Base-by-base conservation (phyloP, 1,284 basidiomycete species). In the Sparassis latifolia region DNA sequence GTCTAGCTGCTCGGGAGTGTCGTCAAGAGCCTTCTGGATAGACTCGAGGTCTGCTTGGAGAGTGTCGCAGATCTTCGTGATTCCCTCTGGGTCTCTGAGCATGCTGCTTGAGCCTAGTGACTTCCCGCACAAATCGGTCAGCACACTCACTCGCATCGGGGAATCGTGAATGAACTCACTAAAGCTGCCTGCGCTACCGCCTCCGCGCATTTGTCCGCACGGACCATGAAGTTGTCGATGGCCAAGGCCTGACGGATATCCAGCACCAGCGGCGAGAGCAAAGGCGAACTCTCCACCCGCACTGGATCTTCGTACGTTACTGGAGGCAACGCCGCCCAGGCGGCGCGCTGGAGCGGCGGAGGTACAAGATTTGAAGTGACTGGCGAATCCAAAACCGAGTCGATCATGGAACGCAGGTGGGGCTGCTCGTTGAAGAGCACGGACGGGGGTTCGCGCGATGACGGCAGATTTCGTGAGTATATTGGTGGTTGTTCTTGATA, bases 91-190 rank as follows among this genome's bases (percentile, higher is more conserved):
- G 29, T 58, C 56, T 12, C 48, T 52, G 5, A 60, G 47, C 9
- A 62, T 50, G 47, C 53, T 53, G 42, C 60, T 60, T 5, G 60
- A 58, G 39, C 57, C 52, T 33, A 62, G 47, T 0, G 54, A 57
- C 60, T 62, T 40, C 10, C n/a, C 31, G 30, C 37, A 32, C 38
- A 54, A 42, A 45, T n/a, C 20, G 4, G 39, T 28, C 7, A 2
- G n/a, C 37, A 10, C n/a, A 20, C 30, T 10, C 9, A 32, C 35
- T 2, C 12, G 10, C 5, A 27, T 20, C 33, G 20, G 5, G 20
- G 20, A 44, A 5, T 7, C 10, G 10, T 10, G 3, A 27, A 42
- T 12, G 10, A 7, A 54, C 58, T 50, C 47, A 62, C 60, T 47
- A 58, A 37, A 2, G 60, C 58, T 7, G 60, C 58, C 30, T 55